These are phyloP conservation scores for Lentinula edodes DNA, from an alignment of 768 basidiomycete species.

Conservation along the genomic window DNA sequence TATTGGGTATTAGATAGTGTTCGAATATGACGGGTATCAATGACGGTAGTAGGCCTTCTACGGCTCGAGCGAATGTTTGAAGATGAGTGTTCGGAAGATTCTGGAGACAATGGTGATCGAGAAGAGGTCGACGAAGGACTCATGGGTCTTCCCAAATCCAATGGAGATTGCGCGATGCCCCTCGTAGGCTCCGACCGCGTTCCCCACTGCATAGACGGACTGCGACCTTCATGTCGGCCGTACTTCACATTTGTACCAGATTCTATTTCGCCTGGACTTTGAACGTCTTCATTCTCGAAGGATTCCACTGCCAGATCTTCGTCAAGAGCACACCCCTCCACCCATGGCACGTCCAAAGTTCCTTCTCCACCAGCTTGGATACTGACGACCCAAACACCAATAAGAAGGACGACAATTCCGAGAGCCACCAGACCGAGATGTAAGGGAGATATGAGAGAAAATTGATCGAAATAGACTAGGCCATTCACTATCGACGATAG, in stretches of 20 bases:
- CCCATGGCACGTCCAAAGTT: slow-evolving; percentile 40
- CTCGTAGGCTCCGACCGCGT: slow-evolving; percentile 5
- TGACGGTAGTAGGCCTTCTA: not conserved
- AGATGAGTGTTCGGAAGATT: not conserved
- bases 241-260: not conserved
- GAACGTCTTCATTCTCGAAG: not conserved
- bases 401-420: slow-evolving; percentile 73
- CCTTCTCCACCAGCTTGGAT: slow-evolving; percentile 58
- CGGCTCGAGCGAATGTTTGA: not conserved
- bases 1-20: slow-evolving; percentile 1
- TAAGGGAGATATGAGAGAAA: slow-evolving; percentile 59
- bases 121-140: slow-evolving; percentile 5
- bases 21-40: slow-evolving; percentile 2
- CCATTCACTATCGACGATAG: slow-evolving; percentile 87
- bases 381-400: slow-evolving; percentile 88
- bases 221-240: not conserved
- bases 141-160: not conserved
- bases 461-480: slow-evolving; percentile 85
- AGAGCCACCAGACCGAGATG: slow-evolving; percentile 71
- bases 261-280: not conserved
- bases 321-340: slow-evolving; percentile 25
- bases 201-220: slow-evolving; percentile 4
- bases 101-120: not conserved
- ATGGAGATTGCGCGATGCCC: not conserved
- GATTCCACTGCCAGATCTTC: slow-evolving; percentile 28